These are phyloP conservation scores for Aspergillus bertholletiae DNA, from an alignment of 495 filamentous ascomycete species.

Conservation along the genomic window DNA sequence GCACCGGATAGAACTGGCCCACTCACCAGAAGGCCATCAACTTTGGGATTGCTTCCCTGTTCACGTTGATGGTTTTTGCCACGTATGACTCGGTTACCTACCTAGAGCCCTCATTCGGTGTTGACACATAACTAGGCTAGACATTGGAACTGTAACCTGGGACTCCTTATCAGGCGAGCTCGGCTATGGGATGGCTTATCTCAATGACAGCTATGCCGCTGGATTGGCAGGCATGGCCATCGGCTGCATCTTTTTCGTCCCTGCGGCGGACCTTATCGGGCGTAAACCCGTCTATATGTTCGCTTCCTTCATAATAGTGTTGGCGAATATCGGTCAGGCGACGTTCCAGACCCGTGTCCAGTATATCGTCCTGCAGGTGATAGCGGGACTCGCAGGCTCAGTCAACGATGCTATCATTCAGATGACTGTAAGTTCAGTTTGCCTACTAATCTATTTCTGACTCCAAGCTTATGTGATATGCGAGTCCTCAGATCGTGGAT, in stretches of 20 bases:
- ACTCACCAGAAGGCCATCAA: slow-evolving; percentile 23
- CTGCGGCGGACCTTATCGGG: slow-evolving; percentile 32
- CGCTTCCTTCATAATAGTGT: neutral
- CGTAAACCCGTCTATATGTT: slow-evolving; percentile 32
- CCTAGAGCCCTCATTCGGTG: neutral
- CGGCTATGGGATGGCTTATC: slow-evolving; percentile 18
- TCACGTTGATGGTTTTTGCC: slow-evolving; percentile 16
- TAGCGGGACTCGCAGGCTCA: slow-evolving; percentile 5
- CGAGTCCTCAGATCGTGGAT: slow-evolving; percentile 20
- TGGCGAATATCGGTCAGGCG: slow-evolving; percentile 6
- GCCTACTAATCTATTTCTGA: neutral
- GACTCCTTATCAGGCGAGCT: slow-evolving; percentile 27
- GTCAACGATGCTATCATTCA: slow-evolving; percentile 29
- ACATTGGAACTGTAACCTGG: slow-evolving; percentile 28
- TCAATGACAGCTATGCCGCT: slow-evolving; percentile 31
- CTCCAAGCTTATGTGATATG: neutral
- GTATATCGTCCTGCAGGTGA: slow-evolving; percentile 5
- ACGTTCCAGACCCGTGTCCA: neutral
- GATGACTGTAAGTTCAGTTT: slow-evolving; percentile 19
- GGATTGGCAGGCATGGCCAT: slow-evolving; percentile 25
- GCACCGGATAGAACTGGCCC: slow-evolving; percentile 5
- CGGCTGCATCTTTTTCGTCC: slow-evolving; percentile 30
- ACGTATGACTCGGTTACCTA: neutral
- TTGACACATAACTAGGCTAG: slow-evolving; percentile 6
- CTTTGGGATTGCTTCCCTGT: slow-evolving; percentile 26